Evolutionary conservation across 2,329 filamentous ascomycete species (phyloP).

Genomic region (Hypoxylon sp.): DNA sequence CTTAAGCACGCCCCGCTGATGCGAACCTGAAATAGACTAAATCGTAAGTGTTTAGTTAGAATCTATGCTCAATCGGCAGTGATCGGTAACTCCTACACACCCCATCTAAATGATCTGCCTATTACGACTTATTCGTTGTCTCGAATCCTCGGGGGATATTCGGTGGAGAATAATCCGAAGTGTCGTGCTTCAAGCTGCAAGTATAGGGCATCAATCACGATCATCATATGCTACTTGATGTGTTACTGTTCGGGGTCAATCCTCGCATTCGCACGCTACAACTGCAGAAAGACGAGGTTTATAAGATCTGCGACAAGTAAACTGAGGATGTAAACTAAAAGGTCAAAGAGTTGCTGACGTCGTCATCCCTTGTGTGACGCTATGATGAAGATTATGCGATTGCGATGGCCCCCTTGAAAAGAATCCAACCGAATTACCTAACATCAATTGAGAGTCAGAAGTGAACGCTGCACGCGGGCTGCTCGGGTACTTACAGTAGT

Average conservation of each 20-base stretch:
- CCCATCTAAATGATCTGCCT: neutral
- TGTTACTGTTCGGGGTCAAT: slow-evolving; percentile 7
- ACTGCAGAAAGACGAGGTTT: neutral
- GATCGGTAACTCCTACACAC: neutral
- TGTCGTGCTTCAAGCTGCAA: slow-evolving; percentile 4
- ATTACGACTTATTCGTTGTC: neutral
- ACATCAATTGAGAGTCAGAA: neutral
- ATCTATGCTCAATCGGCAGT: neutral
- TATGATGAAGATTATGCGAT: slow-evolving; percentile 1
- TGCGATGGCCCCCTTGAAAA: neutral
- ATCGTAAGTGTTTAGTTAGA: neutral
- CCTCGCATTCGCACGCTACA: neutral
- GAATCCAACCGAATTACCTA: neutral
- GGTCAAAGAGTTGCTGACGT: slow-evolving; percentile 19
- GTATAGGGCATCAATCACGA: slow-evolving; percentile 35
- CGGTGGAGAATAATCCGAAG: neutral
- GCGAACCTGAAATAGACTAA: neutral
- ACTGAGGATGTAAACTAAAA: neutral
- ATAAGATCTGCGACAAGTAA: neutral
- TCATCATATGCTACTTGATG: slow-evolving; percentile 22
- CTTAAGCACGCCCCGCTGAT: neutral
- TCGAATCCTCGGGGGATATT: neutral
- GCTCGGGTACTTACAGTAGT: neutral
- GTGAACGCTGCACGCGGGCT: neutral
- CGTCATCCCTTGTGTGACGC: slow-evolving; percentile 1